These are phyloP conservation scores for Sarocladium kiliense DNA, from an alignment of 2,329 filamentous ascomycete genomes.

Conservation along the genomic window DNA sequence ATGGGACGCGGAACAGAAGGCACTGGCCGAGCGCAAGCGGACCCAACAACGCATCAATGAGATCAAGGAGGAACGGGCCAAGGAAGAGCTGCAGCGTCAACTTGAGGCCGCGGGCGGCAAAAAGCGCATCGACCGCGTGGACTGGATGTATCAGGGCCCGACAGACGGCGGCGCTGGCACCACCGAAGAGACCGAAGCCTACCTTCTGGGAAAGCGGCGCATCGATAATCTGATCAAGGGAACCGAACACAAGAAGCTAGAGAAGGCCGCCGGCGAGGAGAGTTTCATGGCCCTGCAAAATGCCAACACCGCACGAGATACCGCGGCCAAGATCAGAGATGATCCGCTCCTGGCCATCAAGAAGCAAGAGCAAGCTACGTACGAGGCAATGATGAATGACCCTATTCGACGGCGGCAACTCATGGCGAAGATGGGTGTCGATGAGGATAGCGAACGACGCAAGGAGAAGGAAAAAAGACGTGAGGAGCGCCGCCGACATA, in stretches of 20 bases:
- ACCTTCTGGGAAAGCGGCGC: conserved; percentile 83
- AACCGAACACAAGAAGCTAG: conserved; percentile 72
- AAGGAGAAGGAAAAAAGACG: conserved; percentile 23
- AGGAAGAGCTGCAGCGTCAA: conserved; percentile 85
- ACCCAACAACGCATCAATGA: conserved; percentile 90
- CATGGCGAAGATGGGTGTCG: conserved; percentile 57
- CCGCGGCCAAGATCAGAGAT: conserved; percentile 77
- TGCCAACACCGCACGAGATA: conserved; percentile 73
- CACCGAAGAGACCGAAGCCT: conserved; percentile 87
- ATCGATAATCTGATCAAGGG: conserved; percentile 81
- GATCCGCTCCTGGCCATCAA: conserved; percentile 93
- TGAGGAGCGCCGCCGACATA: conserved; percentile 33
- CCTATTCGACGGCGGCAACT: conserved; percentile 63
- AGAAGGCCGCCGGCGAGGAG: conserved; percentile 65
- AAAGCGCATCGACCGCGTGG: conserved; percentile 76
- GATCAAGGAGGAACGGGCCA: conserved; percentile 85
- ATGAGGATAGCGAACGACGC: conserved; percentile 41
- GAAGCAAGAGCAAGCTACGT: conserved; percentile 79
- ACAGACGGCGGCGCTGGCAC: conserved; percentile 70
- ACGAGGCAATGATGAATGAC: conserved; percentile 75
- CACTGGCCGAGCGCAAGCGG: conserved; percentile 89
- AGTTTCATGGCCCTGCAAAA: conserved; percentile 57
- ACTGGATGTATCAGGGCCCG: conserved; percentile 97
- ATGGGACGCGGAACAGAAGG: conserved; percentile 87
- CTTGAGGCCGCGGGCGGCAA: conserved; percentile 84